Conservation (phyloP, 495 filamentous ascomycete genomes). For the Penicillium dipodomyicola region DNA sequence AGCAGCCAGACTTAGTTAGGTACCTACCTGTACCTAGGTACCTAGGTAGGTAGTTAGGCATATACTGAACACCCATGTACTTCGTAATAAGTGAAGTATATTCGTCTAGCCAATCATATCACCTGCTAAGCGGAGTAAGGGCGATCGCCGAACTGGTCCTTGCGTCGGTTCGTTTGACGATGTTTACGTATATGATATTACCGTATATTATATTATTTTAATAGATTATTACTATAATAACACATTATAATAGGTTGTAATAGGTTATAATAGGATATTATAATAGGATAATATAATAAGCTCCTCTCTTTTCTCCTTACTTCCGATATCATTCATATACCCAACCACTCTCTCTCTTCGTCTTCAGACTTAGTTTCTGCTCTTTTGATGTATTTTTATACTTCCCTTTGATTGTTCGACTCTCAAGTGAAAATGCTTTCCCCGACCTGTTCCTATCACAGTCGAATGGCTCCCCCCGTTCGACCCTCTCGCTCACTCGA, state of each 20-base stretch:
- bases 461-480: slow-evolving; percentile 37
- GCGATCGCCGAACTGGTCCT: slow-evolving; percentile 10
- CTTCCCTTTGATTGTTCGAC: slow-evolving; percentile 1
- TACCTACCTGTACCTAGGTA: no score
- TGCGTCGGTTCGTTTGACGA: slow-evolving; percentile 15
- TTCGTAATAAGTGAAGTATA: neutral
- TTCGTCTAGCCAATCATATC: slow-evolving; percentile 3
- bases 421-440: slow-evolving; percentile 27
- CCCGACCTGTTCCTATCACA: slow-evolving; percentile 19
- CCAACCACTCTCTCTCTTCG: neutral
- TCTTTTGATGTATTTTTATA: neutral
- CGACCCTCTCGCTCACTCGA: slow-evolving; percentile 42
- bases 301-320: neutral
- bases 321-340: neutral
- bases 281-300: no score
- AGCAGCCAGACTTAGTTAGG: slow-evolving; percentile 43
- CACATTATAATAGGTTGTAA: neutral
- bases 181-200: neutral
- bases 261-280: neutral
- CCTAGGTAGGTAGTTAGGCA: no score
- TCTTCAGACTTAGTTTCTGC: neutral
- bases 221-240: neutral
- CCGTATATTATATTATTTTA: neutral
- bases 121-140: slow-evolving; percentile 1
- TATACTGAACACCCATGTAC: no score